Percentiles rank a stretch among this genome's conserved stretches.
Conservation (phyloP, 306 rosid species). For the Macrotyloma uniflorum region DNA sequence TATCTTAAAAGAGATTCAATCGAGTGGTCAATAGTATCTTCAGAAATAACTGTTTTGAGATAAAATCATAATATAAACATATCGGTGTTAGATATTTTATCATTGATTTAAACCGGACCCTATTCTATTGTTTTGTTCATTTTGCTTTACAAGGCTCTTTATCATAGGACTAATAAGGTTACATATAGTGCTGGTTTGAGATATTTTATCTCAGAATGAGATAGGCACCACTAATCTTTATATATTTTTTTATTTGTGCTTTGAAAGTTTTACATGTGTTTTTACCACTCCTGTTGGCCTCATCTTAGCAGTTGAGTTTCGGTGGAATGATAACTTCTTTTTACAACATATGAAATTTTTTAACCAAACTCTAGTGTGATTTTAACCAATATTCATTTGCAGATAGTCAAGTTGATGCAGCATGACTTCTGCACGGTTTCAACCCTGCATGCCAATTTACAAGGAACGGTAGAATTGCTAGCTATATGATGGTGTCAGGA, state of each 20-base stretch:
- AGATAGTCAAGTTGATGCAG: slow-evolving; percentile 21
- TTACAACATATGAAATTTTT: neutral
- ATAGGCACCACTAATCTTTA: neutral
- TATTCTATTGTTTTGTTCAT: too few relatives aligned
- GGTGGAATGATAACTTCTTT: neutral
- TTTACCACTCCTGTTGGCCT: neutral
- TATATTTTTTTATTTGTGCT: neutral
- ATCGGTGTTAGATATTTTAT: too few relatives aligned
- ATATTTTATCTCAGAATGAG: neutral
- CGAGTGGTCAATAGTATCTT: too few relatives aligned
- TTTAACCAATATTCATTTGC: slow-evolving; percentile 34
- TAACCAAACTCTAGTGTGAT: too few relatives aligned
- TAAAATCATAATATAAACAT: slow-evolving; percentile 8
- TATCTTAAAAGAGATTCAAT: neutral
- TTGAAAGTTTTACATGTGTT: neutral
- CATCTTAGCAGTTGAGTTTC: neutral
- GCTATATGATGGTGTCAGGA: neutral
- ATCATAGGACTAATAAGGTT: too few relatives aligned
- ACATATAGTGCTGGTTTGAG: neutral
- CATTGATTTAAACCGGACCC: too few relatives aligned
- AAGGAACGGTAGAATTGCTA: slow-evolving; percentile 10
- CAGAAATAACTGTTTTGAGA: neutral
- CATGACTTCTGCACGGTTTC: slow-evolving; percentile 21
- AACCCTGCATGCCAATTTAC: slow-evolving; percentile 17
- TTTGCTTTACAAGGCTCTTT: too few relatives aligned